phyloP scores from a whole-genome alignment of 2,329 filamentous ascomycete genomes.

The Phialophora macrospora region DNA sequence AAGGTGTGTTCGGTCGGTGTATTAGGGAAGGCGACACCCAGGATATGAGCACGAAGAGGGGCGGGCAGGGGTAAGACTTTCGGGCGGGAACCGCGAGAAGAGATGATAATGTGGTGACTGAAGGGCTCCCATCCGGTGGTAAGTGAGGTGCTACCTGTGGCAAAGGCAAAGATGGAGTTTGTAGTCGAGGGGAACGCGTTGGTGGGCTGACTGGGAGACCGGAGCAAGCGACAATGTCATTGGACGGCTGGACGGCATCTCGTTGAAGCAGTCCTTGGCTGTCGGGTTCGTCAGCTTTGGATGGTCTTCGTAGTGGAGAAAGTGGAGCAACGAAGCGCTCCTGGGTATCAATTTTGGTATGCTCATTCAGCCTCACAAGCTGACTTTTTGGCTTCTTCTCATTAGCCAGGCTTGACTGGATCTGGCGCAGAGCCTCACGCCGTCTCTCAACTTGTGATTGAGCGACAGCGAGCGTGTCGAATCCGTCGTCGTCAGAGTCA shows the following conservation, averaged over 20 bases:
- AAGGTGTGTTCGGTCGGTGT: constrained; percentile 36
- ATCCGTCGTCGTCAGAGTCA: constrained; percentile 26
- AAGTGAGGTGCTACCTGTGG: background rate
- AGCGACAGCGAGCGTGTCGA: constrained; percentile 30
- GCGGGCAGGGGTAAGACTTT: constrained; percentile 39
- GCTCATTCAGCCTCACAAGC: background rate
- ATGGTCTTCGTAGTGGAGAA: background rate
- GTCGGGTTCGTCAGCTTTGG: background rate
- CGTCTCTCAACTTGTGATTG: constrained; percentile 25
- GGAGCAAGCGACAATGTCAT: background rate
- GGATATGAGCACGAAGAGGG: constrained; percentile 40
- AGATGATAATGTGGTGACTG: constrained; percentile 30
- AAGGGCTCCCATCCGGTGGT: constrained; percentile 25
- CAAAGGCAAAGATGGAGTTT: background rate
- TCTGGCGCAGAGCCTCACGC: constrained; percentile 28
- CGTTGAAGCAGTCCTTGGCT: background rate
- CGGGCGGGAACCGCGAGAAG: constrained; percentile 31
- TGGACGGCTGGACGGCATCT: background rate
- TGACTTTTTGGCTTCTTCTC: constrained; percentile 4
- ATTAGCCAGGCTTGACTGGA: constrained; percentile 10
- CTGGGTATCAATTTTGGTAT: background rate
- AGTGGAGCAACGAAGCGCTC: background rate
- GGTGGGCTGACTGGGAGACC: background rate
- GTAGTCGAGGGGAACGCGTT: background rate
- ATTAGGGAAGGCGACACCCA: constrained; percentile 40